A percentile compares a stretch with the other conserved stretches of the same genome.
phyloP scores from a whole-genome alignment of 176 grass and related monocot genomes.

The Rhynchospora breviuscula region DNA sequence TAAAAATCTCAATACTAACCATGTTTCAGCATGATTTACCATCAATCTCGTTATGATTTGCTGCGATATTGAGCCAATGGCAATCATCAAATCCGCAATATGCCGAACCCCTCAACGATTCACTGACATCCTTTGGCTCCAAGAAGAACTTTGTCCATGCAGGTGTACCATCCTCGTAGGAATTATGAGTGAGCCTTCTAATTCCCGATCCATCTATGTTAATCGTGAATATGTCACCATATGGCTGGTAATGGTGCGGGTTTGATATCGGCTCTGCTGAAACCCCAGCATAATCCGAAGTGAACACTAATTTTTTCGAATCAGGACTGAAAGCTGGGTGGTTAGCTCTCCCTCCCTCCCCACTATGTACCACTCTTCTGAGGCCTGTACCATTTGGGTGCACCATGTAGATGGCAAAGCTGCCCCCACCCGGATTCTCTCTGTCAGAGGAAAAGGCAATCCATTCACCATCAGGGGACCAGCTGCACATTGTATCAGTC shows the following conservation, averaged over 20 bases:
- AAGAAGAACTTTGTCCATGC: slow-evolving; percentile 54
- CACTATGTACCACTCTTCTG: slow-evolving; percentile 61
- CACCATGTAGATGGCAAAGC: slow-evolving; percentile 76
- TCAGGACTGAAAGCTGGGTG: slow-evolving; percentile 80
- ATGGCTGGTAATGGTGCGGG: slow-evolving; percentile 86
- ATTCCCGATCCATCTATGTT: slow-evolving; percentile 58
- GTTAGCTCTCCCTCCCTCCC: slow-evolving; percentile 59
- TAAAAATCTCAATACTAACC: neutral
- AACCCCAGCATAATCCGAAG: slow-evolving; percentile 65
- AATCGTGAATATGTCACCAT: slow-evolving; percentile 76
- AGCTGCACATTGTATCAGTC: slow-evolving; percentile 95
- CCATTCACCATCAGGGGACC: slow-evolving; percentile 89
- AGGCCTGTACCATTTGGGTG: slow-evolving; percentile 78
- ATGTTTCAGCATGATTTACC: neutral
- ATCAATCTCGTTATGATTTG: neutral
- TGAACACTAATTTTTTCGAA: slow-evolving; percentile 78
- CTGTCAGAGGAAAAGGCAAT: slow-evolving; percentile 86
- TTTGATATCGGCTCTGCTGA: slow-evolving; percentile 87
- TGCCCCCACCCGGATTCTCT: slow-evolving; percentile 54
- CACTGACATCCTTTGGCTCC: slow-evolving; percentile 46
- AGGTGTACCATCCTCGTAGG: slow-evolving; percentile 87
- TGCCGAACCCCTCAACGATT: slow-evolving; percentile 43
- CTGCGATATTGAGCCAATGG: slow-evolving; percentile 55
- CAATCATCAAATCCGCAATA: slow-evolving; percentile 62
- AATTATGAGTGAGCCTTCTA: slow-evolving; percentile 67